These are phyloP conservation scores for Capsicum pubescens DNA, from an alignment of 257 asterid genomes.

Conservation along the genomic window DNA sequence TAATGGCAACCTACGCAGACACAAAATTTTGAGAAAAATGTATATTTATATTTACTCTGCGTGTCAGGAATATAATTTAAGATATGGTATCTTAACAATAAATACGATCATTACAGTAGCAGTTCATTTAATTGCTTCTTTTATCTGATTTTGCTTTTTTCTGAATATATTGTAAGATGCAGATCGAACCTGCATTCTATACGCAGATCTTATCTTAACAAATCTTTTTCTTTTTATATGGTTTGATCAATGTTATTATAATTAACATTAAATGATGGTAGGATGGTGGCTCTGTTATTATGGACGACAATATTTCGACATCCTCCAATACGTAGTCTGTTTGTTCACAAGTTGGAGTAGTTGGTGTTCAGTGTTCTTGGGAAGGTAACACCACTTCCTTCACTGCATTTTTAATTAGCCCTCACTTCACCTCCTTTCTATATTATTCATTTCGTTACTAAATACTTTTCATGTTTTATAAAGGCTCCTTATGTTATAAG, in stretches of 20 bases:
- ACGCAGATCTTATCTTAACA: background rate
- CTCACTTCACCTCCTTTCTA: background rate
- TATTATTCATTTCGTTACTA: too few relatives aligned
- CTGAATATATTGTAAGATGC: background rate
- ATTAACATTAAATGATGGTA: background rate
- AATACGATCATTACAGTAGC: background rate
- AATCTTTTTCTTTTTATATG: background rate
- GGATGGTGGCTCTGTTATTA: background rate
- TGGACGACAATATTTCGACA: conserved; percentile 20
- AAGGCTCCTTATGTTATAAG: too few relatives aligned
- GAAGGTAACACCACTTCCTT: background rate
- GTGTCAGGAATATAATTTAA: background rate
- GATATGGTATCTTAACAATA: background rate
- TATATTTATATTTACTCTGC: background rate
- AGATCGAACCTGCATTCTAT: background rate
- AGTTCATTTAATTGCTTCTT: background rate
- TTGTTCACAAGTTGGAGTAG: background rate
- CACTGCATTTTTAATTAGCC: background rate
- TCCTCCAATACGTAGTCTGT: background rate
- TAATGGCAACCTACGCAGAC: background rate
- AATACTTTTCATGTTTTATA: too few relatives aligned
- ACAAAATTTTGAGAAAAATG: background rate
- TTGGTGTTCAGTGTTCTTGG: conserved; percentile 17
- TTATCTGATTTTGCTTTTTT: background rate
- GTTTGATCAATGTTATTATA: background rate